Base-by-base conservation (phyloP, 108 stramenopile genomes). In the Skeletonema grethae region DNA sequence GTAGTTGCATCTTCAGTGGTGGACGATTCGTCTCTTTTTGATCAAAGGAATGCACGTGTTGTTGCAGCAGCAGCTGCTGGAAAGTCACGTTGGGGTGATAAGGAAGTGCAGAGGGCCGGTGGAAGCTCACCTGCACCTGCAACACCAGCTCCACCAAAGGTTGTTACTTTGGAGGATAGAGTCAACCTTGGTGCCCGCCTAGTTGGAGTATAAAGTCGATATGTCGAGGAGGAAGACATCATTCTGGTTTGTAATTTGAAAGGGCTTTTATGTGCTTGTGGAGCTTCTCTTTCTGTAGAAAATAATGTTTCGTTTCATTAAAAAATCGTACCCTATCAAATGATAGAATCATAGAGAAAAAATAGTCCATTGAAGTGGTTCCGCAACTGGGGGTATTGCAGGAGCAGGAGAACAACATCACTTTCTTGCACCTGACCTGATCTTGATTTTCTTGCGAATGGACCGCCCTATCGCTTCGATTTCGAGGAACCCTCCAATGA, bases 81-180 rank as follows among this genome's bases (percentile, higher is more conserved):
- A 31, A 89, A 88, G 61, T 88, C 89, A 13, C 88, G 92, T 22
- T 93, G 92, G 92, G 92, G 92, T 12, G 74, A 72, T 72, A 73
- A 58, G 76, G 92, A 93, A 61, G 63, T 85, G 3, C 55, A 84
- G 7, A 57, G 43, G 55, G 61, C 9, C 55, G 56, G 22, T 28
- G 72, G 65, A 7, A 77, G 58, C 30, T 31, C 46, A 28, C 39
- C 45, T 63, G 56, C 13, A 8, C 35, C 31, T 11, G 62, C 30
- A 25, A 25, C 61, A 62, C 59, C 67, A 63, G 30, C 67, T 25
- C 13, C 67, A 28, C 41, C 12, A 28, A 50, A 22, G 16, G 58
- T 31, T 31, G 28, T 29, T 22, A 77, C 58, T 55, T 57, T 84
- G 55, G 80, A 80, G n/a, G 84, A 84, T 55, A 70, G 84, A 7